These are phyloP conservation scores for Cutaneotrichosporon sp. DNA, from an alignment of 1,284 basidiomycete species.

Conservation along the genomic window DNA sequence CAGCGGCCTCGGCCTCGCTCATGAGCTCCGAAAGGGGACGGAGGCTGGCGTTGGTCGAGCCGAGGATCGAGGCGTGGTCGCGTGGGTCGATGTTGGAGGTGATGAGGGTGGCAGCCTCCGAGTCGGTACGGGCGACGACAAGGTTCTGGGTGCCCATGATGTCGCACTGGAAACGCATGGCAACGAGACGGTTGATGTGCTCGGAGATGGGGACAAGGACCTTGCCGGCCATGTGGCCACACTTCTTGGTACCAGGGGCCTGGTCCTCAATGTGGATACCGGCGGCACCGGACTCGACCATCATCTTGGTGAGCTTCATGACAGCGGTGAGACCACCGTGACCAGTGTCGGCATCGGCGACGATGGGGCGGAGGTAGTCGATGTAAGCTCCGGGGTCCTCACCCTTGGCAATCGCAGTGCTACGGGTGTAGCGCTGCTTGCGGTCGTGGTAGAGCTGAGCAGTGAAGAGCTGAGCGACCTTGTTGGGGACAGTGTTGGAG, in stretches of 20 bases:
- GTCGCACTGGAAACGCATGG: slow-evolving; percentile 74
- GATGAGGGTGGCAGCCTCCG: slow-evolving; percentile 92
- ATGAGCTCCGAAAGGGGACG: slow-evolving; percentile 76
- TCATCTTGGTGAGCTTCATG: slow-evolving; percentile 86
- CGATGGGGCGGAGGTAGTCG: slow-evolving; percentile 89
- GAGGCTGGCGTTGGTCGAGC: slow-evolving; percentile 72
- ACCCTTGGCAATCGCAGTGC: slow-evolving; percentile 50
- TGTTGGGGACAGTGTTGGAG: slow-evolving; percentile 64
- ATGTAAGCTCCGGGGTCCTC: slow-evolving; percentile 58
- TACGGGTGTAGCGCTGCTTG: slow-evolving; percentile 65
- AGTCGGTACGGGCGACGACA: slow-evolving; percentile 72
- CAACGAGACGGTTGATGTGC: slow-evolving; percentile 75
- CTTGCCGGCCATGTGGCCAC: slow-evolving; percentile 74
- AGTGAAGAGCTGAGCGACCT: slow-evolving; percentile 64
- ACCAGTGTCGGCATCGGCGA: slow-evolving; percentile 89
- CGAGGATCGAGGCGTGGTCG: slow-evolving; percentile 95
- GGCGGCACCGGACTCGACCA: slow-evolving; percentile 71
- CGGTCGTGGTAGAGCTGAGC: slow-evolving; percentile 66
- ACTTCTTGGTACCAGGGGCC: slow-evolving; percentile 60
- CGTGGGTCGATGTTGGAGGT: slow-evolving; percentile 95
- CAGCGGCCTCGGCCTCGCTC: slow-evolving; percentile 75
- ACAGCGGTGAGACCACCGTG: slow-evolving; percentile 77
- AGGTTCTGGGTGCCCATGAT: slow-evolving; percentile 77
- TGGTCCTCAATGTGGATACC: slow-evolving; percentile 78
- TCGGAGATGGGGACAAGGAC: slow-evolving; percentile 64